Base-by-base conservation (phyloP, 495 filamentous ascomycete genomes). In the Amphirosellinia nigrospora region DNA sequence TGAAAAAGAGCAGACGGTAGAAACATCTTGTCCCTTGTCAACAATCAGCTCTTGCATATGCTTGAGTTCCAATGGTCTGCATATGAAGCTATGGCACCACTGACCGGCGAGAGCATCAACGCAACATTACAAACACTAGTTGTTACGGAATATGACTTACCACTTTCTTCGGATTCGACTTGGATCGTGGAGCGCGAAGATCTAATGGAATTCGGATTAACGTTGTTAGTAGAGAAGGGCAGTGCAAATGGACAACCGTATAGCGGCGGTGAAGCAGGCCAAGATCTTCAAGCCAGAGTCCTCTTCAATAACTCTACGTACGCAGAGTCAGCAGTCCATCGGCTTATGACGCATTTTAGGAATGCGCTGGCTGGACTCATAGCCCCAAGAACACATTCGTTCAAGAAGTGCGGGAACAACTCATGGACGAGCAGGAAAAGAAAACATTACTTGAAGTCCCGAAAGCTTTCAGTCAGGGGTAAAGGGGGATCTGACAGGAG, bases 11-110 rank as follows among this genome's bases (percentile, higher is more conserved):
- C 50, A 53, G 50, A 53, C 50, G 10, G 15, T 53, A 13, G 28
- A 30, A 4, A 23, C 28, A 23, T 23, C 15, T 8, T 53, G 15
- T 53, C 50, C 4, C 8, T 23, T 30, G 16, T 53, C 23, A 53
- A 53, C 16, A 10, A 13, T 30, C 28, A 9, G 26, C 50, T 53
- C 16, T 23, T 53, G 4, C 50, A 53, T 3, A 53, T 53, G 50
- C 50, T 53, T 23, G 50, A 30, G 28, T 53, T 53, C 7, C 50
- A 53, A 53, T 53, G 50, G 50, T 53, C 50, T 30, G 50, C 50
- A 28, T 21, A 21, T 10, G 50, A 53, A 53, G 50, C 50, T 23
- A 53, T 53, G 50, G 23, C 10, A 53, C 28, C 50, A 1, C 13
- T 53, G 23, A 8, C 50, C 5, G 50, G 50, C 6, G 50, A 53